phyloP scores from a whole-genome alignment of 1,284 basidiomycete genomes.

The Lignosus rhinocerotis region DNA sequence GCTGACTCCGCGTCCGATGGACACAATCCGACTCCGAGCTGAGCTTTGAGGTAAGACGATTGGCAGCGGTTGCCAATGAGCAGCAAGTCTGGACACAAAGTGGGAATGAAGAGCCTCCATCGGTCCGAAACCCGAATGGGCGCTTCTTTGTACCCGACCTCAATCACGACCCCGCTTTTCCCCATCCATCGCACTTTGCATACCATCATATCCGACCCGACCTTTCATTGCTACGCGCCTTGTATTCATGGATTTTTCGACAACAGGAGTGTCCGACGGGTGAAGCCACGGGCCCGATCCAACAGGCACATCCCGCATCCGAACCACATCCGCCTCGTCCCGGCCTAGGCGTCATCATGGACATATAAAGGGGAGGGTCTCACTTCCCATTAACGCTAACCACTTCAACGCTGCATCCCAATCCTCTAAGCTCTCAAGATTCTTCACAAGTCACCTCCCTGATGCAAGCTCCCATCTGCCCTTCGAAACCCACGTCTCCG shows the following conservation, averaged over 20 bases:
- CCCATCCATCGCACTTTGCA: too few relatives aligned
- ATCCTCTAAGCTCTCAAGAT: neutral
- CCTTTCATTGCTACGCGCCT: too few relatives aligned
- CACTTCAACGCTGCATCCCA: too few relatives aligned
- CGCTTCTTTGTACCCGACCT: neutral
- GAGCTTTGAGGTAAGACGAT: too few relatives aligned
- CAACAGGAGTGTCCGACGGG: neutral
- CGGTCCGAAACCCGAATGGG: neutral
- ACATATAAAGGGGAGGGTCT: conserved; percentile 3
- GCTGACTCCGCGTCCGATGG: too few relatives aligned
- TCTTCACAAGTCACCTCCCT: neutral
- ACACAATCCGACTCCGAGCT: too few relatives aligned
- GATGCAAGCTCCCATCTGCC: neutral
- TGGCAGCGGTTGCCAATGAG: too few relatives aligned
- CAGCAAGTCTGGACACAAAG: neutral
- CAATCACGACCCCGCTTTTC: too few relatives aligned
- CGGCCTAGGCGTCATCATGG: neutral
- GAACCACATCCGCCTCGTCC: conserved; percentile 6
- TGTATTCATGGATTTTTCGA: too few relatives aligned
- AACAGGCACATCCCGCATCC: conserved; percentile 1
- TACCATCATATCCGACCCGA: too few relatives aligned
- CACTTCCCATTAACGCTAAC: neutral
- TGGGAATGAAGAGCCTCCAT: neutral
- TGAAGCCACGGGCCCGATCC: neutral
- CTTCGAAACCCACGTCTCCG: neutral